These are phyloP conservation scores for Ophiostoma sp. DNA, from an alignment of 2,329 filamentous ascomycete species.

Conservation along the genomic window DNA sequence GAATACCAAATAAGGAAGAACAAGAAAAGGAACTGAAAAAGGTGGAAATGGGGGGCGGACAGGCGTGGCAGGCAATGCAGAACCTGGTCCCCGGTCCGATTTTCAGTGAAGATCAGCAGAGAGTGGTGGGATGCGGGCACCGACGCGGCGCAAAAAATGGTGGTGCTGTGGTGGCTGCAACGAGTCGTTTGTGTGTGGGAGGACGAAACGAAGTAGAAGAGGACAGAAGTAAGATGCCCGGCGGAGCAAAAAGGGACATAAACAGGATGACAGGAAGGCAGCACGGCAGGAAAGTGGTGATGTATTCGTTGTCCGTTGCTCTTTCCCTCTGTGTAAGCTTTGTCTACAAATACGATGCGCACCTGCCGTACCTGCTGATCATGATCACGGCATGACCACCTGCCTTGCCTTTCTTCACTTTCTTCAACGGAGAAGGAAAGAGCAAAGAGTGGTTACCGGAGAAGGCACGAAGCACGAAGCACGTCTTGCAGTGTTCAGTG, in stretches of 20 bases:
- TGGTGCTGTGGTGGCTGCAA: neutral
- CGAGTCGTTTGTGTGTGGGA: neutral
- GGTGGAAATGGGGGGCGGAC: neutral
- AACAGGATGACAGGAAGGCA: neutral
- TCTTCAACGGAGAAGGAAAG: neutral
- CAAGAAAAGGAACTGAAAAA: neutral
- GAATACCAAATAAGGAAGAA: neutral
- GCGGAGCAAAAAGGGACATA: neutral
- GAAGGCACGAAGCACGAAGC: neutral
- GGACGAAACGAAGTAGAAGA: neutral
- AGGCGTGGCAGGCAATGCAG: neutral
- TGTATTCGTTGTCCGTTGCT: neutral
- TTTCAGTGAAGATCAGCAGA: constrained; percentile 15
- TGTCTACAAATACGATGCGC: neutral
- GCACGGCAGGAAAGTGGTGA: constrained; percentile 4
- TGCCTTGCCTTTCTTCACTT: neutral
- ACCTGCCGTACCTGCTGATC: neutral
- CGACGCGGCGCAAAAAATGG: neutral
- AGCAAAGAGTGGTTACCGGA: neutral
- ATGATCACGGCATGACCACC: neutral
- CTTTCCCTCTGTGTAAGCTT: constrained; percentile 1
- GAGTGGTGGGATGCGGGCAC: neutral
- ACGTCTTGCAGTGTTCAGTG: neutral
- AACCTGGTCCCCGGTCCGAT: constrained; percentile 5
- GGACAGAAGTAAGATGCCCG: neutral